Conservation (phyloP, 768 basidiomycete species). For the Dictyophora rubrovolvata region DNA sequence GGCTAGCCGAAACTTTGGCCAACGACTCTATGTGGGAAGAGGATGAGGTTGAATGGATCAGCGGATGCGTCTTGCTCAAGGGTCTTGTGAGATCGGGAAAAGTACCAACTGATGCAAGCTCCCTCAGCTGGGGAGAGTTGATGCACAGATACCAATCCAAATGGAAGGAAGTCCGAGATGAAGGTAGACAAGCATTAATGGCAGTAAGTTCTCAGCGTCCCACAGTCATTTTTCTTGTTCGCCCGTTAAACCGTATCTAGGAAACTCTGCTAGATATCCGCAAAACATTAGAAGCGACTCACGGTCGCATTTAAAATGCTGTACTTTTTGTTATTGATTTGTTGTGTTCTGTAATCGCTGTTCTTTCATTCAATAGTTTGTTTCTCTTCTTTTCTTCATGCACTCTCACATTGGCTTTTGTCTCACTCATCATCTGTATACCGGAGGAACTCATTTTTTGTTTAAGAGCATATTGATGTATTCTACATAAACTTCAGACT, state of each 20-base stretch:
- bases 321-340: not conserved
- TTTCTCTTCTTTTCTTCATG: not conserved
- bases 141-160: constrained; percentile 49
- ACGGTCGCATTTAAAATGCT: constrained; percentile 2
- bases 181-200: constrained; percentile 50
- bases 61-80: constrained; percentile 47
- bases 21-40: constrained; percentile 58
- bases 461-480: not conserved
- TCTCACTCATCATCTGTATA: not conserved
- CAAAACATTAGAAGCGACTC: constrained; percentile 3
- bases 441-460: not conserved
- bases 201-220: constrained; percentile 30
- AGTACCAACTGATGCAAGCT: constrained; percentile 38
- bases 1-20: constrained; percentile 48
- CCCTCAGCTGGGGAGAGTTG: constrained; percentile 39
- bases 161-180: constrained; percentile 65
- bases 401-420: not conserved
- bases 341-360: not conserved
- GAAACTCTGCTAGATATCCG: constrained; percentile 6
- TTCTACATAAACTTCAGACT: not conserved
- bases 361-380: not conserved
- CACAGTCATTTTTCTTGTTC: not conserved
- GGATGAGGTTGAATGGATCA: constrained; percentile 62
- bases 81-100: constrained; percentile 46
- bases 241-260: not conserved